phyloP scores from a whole-genome alignment of 2,329 filamentous ascomycete genomes.

The Aspergillus pseudoviridinutans region DNA sequence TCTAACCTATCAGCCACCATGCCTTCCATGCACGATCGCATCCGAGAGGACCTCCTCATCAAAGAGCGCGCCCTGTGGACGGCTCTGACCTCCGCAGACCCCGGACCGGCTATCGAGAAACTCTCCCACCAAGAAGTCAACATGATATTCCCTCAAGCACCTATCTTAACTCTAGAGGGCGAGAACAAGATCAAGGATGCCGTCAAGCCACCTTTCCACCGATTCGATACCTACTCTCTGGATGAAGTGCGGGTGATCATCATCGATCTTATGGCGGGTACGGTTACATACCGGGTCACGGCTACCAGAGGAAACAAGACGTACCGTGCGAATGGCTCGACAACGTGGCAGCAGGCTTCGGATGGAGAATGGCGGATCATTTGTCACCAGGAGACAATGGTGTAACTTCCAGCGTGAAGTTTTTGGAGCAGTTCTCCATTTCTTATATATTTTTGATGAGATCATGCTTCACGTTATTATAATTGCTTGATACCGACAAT shows the following conservation, averaged over 20 bases:
- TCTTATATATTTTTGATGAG: neutral
- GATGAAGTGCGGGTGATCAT: conserved; percentile 29
- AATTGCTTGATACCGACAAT: neutral
- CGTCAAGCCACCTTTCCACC: conserved; percentile 31
- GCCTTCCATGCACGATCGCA: conserved; percentile 36
- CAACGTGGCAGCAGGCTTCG: conserved; percentile 36
- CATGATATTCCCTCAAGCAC: conserved; percentile 31
- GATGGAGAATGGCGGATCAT: conserved; percentile 36
- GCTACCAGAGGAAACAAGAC: conserved; percentile 23
- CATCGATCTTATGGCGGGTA: conserved; percentile 35
- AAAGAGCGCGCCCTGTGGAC: conserved; percentile 37
- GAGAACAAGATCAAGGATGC: conserved; percentile 20
- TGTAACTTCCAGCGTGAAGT: conserved; percentile 11
- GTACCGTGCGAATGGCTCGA: conserved; percentile 28
- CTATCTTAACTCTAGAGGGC: conserved; percentile 30
- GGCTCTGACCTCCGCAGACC: conserved; percentile 34
- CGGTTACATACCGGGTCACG: conserved; percentile 31
- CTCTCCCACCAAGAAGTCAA: conserved; percentile 29
- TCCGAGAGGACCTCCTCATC: conserved; percentile 31
- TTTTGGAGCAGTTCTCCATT: neutral
- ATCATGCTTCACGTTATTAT: neutral
- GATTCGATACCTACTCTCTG: conserved; percentile 31
- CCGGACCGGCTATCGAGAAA: conserved; percentile 30
- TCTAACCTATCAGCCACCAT: conserved; percentile 14
- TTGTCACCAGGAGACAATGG: conserved; percentile 33